Percentiles rank a stretch among this genome's conserved stretches.
Evolutionary conservation across 345 rosid genomes (phyloP).

Genomic region (Bruguiera parviflora): DNA sequence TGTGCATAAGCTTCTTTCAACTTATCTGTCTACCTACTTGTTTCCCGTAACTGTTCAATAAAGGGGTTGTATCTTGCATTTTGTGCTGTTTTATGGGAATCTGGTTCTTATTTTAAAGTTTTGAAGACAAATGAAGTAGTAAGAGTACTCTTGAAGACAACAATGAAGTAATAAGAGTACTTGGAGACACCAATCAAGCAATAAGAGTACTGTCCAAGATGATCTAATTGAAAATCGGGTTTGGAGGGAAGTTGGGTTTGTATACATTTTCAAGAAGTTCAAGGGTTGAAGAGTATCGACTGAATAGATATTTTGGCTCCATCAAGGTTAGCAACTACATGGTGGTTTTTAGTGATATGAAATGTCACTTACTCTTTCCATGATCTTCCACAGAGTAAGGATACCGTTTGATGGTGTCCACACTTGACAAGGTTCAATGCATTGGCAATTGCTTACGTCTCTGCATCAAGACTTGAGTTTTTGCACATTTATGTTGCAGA

Average conservation of each 20-base stretch:
- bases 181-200: conserved; percentile 36
- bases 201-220: conserved; percentile 45
- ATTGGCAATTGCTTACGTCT: not conserved
- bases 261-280: conserved; percentile 56
- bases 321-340: conserved; percentile 63
- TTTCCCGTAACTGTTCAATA: conserved; percentile 19
- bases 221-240: conserved; percentile 41
- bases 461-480: not conserved
- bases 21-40: conserved; percentile 3
- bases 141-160: conserved; percentile 55
- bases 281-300: conserved; percentile 51
- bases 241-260: conserved; percentile 42
- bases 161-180: conserved; percentile 40
- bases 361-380: conserved; percentile 19
- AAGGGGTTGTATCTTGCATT: conserved; percentile 24
- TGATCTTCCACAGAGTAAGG: conserved; percentile 18
- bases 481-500: conserved; percentile 37
- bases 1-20: not conserved
- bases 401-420: conserved; percentile 19
- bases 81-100: conserved; percentile 45
- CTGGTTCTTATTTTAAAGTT: conserved; percentile 73
- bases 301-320: conserved; percentile 41
- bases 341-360: conserved; percentile 34
- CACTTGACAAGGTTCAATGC: not conserved
- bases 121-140: conserved; percentile 68